Base-by-base conservation (phyloP, 805 yeast genomes). In the Candida dendrica region DNA sequence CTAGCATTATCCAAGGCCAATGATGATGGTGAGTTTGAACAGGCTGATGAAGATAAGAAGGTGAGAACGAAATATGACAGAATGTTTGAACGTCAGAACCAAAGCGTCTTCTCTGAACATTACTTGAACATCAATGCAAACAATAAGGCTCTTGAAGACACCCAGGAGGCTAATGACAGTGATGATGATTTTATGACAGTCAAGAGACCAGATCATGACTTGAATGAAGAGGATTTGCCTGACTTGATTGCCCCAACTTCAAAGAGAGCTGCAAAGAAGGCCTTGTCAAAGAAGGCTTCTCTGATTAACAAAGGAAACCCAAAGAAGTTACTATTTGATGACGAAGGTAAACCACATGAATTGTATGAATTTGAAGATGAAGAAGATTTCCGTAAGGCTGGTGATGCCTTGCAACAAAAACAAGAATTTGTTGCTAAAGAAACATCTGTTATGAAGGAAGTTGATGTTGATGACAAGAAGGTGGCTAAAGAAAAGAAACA, bases 41-140 rank as follows among this genome's bases (percentile, higher is more conserved):
- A 47, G 26, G 35, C 46, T 19, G 46, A 43, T 37, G 49, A 54
- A 45, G 42, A 50, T 38, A 59, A 61, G 46, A 74, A 75, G 50
- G 82, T 79, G 2, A 77, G 89, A 55, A 93, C 97, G 14, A 91
- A 85, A 61, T 87, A 87, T 58, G 98, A 93, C 61, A 77, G 90
- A 47, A 90, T 93, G 95, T 93, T 93, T 64, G 95, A 88, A 60
- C 77, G 99, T 60, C 75, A 85, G 60, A 93, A 93, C 61, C 98
- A 93, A 67, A 84, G 84, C 41, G 95, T 93, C 16, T 69, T 93
- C 40, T 83, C 95, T 38, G 93, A 90, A 52, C 95, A 91, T 59
- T 93, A 89, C 58, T 62, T 80, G 63, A 84, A 79, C 45, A 71
- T 93, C 63, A 76, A 75, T 13, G 70, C 63, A 33, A 59, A 47